These are phyloP conservation scores for Coelastrella sp. DNA, from an alignment of 139 green algal species.

Conservation along the genomic window DNA sequence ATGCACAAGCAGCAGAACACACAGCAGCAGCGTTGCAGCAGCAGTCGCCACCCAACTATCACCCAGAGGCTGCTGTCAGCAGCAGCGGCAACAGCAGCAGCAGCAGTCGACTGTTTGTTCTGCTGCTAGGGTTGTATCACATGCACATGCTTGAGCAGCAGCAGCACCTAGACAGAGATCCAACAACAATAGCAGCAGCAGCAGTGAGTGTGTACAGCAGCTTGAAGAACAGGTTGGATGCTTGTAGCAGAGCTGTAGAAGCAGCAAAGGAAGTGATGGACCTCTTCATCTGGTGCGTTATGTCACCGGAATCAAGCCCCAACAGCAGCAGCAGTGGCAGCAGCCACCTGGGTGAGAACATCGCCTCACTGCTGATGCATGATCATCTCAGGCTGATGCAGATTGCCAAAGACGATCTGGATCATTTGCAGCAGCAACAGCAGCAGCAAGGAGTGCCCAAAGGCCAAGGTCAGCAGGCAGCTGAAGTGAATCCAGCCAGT, in stretches of 20 bases:
- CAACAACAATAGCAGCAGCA: conserved; percentile 23
- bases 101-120: not conserved
- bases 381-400: not conserved
- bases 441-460: conserved; percentile 6
- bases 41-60: not conserved
- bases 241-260: not conserved
- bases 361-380: not conserved
- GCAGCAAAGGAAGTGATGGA: not conserved
- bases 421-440: not conserved
- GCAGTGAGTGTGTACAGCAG: not conserved
- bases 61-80: not conserved
- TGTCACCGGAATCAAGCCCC: not conserved
- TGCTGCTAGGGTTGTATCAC: not conserved
- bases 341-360: not conserved
- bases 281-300: not conserved
- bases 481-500: not conserved
- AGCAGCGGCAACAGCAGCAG: not conserved
- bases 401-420: not conserved
- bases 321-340: conserved; percentile 6
- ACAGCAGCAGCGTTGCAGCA: not conserved
- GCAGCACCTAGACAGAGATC: not conserved
- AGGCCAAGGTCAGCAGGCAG: not conserved
- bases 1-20: not conserved
- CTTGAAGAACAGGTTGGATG: not conserved
- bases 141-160: not conserved